Evolutionary conservation across 805 yeast genomes (phyloP).

Genomic region (Wickerhamiella dianesei): DNA sequence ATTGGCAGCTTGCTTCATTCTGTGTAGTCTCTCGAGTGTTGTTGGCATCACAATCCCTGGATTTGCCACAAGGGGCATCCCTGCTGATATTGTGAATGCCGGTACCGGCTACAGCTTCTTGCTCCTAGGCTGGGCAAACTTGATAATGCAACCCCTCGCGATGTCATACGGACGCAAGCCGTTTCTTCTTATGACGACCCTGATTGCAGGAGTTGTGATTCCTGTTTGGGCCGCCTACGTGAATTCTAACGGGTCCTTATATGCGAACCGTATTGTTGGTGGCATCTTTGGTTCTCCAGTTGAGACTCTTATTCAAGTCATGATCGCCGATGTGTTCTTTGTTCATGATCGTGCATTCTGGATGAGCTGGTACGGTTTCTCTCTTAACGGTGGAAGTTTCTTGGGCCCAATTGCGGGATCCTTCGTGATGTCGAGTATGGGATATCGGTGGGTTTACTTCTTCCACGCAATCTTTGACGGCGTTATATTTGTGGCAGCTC

Average conservation of each 20-base stretch:
- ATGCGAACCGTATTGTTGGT: background rate
- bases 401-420: slow-evolving; percentile 71
- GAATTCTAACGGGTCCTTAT: background rate
- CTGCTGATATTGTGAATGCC: background rate
- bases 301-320: background rate
- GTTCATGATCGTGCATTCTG: slow-evolving; percentile 65
- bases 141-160: background rate
- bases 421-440: slow-evolving; percentile 43
- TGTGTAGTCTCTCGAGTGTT: background rate
- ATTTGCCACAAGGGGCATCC: background rate
- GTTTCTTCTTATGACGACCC: background rate
- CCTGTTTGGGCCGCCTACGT: slow-evolving; percentile 1
- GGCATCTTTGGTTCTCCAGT: slow-evolving; percentile 1
- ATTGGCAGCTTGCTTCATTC: background rate
- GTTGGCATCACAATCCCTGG: background rate
- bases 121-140: background rate
- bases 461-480: slow-evolving; percentile 54
- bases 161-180: background rate
- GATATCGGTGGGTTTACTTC: slow-evolving; percentile 76
- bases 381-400: slow-evolving; percentile 65
- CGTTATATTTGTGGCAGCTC: slow-evolving; percentile 37
- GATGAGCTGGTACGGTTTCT: slow-evolving; percentile 59
- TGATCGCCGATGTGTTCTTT: slow-evolving; percentile 47
- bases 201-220: background rate
- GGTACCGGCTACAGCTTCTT: background rate